These are phyloP conservation scores for Durusdinium trenchii DNA, from an alignment of 73 alveolate genomes.

Conservation along the genomic window DNA sequence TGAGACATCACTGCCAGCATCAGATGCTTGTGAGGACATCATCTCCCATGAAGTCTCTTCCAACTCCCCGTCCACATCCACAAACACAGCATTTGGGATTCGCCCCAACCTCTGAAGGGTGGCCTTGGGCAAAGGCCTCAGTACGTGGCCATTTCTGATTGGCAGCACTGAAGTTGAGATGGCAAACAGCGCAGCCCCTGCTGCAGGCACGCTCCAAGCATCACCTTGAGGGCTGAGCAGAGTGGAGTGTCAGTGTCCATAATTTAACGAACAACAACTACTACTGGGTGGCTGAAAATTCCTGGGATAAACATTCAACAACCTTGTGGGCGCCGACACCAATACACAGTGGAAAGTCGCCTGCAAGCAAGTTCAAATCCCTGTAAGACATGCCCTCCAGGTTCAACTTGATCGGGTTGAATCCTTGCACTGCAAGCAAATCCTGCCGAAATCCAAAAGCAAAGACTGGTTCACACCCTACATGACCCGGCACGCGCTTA, in stretches of 20 bases:
- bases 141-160: neutral
- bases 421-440: slow-evolving; percentile 17
- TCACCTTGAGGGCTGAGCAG: neutral
- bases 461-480: too few relatives aligned
- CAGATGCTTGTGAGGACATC: neutral
- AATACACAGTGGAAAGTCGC: neutral
- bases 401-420: neutral
- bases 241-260: neutral
- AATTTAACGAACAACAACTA: neutral
- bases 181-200: neutral
- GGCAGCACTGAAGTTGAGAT: neutral
- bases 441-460: neutral
- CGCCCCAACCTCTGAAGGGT: neutral
- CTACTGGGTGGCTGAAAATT: neutral
- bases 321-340: neutral
- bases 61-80: neutral
- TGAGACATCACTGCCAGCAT: neutral
- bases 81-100: neutral
- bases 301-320: neutral
- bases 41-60: neutral
- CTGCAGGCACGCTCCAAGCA: slow-evolving; percentile 42
- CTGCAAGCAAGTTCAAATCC: slow-evolving; percentile 9
- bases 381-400: neutral
- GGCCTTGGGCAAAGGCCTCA: neutral
- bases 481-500: too few relatives aligned